These are phyloP conservation scores for Diplodia seriata DNA, from an alignment of 2,329 filamentous ascomycete species.

Conservation along the genomic window DNA sequence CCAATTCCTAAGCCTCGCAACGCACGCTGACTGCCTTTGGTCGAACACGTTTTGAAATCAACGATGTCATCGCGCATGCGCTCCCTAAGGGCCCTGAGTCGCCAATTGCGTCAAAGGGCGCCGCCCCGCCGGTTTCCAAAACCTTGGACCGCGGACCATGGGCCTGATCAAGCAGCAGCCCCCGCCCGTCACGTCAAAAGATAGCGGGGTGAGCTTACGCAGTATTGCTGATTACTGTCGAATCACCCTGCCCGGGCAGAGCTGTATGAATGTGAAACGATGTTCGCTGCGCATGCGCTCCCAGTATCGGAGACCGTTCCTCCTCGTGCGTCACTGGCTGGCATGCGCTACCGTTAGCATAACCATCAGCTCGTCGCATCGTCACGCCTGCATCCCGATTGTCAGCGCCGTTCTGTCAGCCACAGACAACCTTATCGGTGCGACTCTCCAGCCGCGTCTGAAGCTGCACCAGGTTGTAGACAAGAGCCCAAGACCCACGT, in stretches of 20 bases:
- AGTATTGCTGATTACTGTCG: too few relatives aligned
- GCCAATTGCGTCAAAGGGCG: slow-evolving; percentile 4
- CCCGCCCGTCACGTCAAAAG: background rate
- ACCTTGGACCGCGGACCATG: slow-evolving; percentile 11
- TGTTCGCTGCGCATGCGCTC: background rate
- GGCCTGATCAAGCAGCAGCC: slow-evolving; percentile 2
- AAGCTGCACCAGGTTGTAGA: background rate
- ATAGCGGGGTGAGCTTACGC: too few relatives aligned
- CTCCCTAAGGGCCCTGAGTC: slow-evolving; percentile 10
- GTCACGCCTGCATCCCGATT: background rate
- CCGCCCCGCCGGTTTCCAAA: background rate
- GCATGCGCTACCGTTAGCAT: background rate
- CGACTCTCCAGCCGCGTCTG: background rate
- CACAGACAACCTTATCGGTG: slow-evolving; percentile 20
- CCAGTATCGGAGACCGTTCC: background rate
- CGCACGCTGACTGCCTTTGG: slow-evolving; percentile 14
- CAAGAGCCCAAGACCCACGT: background rate
- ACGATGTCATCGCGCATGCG: slow-evolving; percentile 22
- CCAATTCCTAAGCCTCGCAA: slow-evolving; percentile 15
- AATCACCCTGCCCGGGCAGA: too few relatives aligned
- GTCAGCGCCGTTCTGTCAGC: slow-evolving; percentile 7
- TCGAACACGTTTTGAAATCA: background rate
- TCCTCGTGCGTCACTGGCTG: background rate
- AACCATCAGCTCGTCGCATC: background rate
- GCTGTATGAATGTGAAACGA: slow-evolving; percentile 15